Evolutionary conservation across 805 yeast species (phyloP).

Genomic region (Torulaspora delbrueckii): DNA sequence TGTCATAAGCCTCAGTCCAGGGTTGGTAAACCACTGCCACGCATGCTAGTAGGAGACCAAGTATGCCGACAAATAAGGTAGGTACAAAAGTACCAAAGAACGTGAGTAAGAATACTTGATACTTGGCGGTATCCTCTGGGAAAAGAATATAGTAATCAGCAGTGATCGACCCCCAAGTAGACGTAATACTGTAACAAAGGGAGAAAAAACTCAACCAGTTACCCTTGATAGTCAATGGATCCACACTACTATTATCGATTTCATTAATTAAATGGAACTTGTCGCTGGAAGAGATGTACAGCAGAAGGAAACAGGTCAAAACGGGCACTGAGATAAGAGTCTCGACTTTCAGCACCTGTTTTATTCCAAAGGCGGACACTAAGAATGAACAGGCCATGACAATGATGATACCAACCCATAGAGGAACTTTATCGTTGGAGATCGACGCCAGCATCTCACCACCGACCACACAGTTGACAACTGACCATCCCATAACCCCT

Average conservation of each 20-base stretch:
- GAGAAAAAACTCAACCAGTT: slow-evolving; percentile 68
- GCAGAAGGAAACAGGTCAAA: slow-evolving; percentile 55
- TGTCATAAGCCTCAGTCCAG: slow-evolving; percentile 54
- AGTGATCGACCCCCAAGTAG: slow-evolving; percentile 87
- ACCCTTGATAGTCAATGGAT: slow-evolving; percentile 49
- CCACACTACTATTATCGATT: slow-evolving; percentile 34
- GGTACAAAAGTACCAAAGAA: slow-evolving; percentile 65
- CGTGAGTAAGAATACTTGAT: slow-evolving; percentile 53
- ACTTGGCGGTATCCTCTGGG: slow-evolving; percentile 63
- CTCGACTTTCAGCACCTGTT: slow-evolving; percentile 63
- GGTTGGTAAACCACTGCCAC: slow-evolving; percentile 53
- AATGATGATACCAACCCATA: slow-evolving; percentile 70
- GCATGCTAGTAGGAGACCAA: slow-evolving; percentile 67
- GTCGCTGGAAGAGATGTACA: slow-evolving; percentile 58
- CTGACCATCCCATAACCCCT: slow-evolving; percentile 90
- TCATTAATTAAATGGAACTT: slow-evolving; percentile 36
- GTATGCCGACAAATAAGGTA: slow-evolving; percentile 66
- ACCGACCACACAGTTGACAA: slow-evolving; percentile 82
- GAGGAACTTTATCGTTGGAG: slow-evolving; percentile 59
- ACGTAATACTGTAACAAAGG: slow-evolving; percentile 68
- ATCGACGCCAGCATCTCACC: slow-evolving; percentile 74
- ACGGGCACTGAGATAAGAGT: slow-evolving; percentile 66
- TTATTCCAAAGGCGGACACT: slow-evolving; percentile 75
- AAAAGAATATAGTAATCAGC: slow-evolving; percentile 78
- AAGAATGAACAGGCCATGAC: slow-evolving; percentile 58